Base-by-base conservation (phyloP, 352 stramenopile genomes). In the Phytophthora hibernalis region DNA sequence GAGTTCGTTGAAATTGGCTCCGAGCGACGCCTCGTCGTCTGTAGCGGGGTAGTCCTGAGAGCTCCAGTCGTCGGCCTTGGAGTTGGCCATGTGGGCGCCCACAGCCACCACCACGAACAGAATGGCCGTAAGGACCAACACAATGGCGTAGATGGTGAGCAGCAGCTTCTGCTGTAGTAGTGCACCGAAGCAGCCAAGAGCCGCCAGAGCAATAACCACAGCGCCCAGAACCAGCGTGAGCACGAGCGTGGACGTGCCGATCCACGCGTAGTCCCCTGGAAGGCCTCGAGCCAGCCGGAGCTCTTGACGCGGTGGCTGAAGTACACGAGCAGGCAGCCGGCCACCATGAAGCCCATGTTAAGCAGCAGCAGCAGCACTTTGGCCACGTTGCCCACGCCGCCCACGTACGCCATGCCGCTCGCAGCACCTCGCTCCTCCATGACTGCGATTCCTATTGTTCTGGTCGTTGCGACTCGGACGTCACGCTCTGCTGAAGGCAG, bases 291-390 rank as follows among this genome's bases (percentile, higher is more conserved):
- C 88, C 88, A 96, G 33, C 88, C 88, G 0, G 72, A 83, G 12
- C 24, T 72, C 65, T 86, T 82, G 42, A 91, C 74, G 54, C 83
- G 73, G 54, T 92, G 82, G 60, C 83, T 87, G 55, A 96, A 92
- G 64, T 92, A 93, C 67, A 93, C 82, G 49, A 96, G 75, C 56
- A 96, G 74, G 16, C 78, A 82, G 43, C 88, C 88, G 54, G 59
- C 70, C 38, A 94, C 82, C 72, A 96, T 82, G 70, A 93, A 95
- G 47, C 70, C 77, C 82, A 96, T 91, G 73, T 96, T 96, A 28
- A 96, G 70, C 30, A 96, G 76, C 67, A 96, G 63, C 8, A 96
- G 72, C 57, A 91, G 38, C 59, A 93, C 79, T 64, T 96, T 95
- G 54, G 84, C 82, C 21, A 95, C 55, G 59, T 91, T 92, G 20